Percentiles rank a stretch among this genome's conserved stretches.
phyloP scores from a whole-genome alignment of 768 basidiomycete genomes.

The Clitopilus passeckerianus region DNA sequence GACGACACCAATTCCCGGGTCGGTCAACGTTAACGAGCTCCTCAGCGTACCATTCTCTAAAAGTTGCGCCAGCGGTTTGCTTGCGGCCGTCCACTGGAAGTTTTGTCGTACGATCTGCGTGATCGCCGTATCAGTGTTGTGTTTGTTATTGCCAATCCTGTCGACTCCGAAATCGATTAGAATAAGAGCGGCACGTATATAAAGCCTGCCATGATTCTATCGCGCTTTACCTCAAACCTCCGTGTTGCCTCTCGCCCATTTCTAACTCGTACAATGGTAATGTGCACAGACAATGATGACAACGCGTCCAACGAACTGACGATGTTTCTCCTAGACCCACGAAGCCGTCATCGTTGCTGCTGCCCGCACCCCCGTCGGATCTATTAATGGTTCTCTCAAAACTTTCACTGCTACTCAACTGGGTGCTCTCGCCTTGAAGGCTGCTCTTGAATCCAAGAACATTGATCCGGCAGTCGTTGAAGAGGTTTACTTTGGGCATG shows the following conservation, averaged over 20 bases:
- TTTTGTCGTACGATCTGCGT: conserved; percentile 37
- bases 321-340: conserved; percentile 34
- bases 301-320: background rate
- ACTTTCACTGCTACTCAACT: conserved; percentile 87
- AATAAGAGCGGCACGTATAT: conserved; percentile 7
- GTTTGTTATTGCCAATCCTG: conserved; percentile 13
- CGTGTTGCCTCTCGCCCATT: conserved; percentile 32
- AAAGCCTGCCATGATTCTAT: conserved; percentile 38
- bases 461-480: conserved; percentile 83
- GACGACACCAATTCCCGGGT: background rate
- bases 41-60: background rate
- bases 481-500: conserved; percentile 97
- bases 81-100: background rate
- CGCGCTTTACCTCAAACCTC: conserved; percentile 32
- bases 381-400: conserved; percentile 88
- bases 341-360: conserved; percentile 94
- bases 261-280: conserved; percentile 49
- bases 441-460: conserved; percentile 76
- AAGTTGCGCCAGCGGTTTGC: background rate
- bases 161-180: conserved; percentile 10
- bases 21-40: background rate
- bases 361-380: conserved; percentile 90
- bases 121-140: conserved; percentile 16
- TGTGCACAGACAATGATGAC: conserved; percentile 1
- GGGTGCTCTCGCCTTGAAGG: conserved; percentile 84